Conservation (phyloP, 768 basidiomycete species). For the Serendipita sp. region DNA sequence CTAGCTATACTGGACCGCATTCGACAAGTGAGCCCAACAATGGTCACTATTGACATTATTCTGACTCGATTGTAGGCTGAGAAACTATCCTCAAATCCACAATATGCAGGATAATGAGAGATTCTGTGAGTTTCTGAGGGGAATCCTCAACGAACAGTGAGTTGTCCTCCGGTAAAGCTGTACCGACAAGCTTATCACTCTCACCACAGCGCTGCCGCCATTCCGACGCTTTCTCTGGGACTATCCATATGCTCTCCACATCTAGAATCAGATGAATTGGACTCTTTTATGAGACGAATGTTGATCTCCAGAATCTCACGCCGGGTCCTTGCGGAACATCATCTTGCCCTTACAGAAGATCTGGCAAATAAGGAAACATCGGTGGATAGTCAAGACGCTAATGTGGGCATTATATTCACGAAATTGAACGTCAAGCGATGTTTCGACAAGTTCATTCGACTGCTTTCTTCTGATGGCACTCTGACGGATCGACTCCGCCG, state of each 20-base stretch:
- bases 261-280: constrained; percentile 60
- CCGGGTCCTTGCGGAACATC: constrained; percentile 77
- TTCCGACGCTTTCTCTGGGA: constrained; percentile 68
- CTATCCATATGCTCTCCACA: constrained; percentile 71
- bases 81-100: constrained; percentile 55
- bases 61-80: constrained; percentile 32
- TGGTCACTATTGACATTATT: not conserved
- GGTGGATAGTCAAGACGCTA: constrained; percentile 16
- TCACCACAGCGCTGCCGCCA: constrained; percentile 44
- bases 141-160: constrained; percentile 61
- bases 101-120: constrained; percentile 56
- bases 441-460: not conserved
- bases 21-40: constrained; percentile 45
- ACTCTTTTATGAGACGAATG: constrained; percentile 84
- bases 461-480: not conserved
- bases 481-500: constrained; percentile 1
- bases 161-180: constrained; percentile 14
- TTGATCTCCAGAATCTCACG: constrained; percentile 78
- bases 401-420: constrained; percentile 78
- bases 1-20: constrained; percentile 71
- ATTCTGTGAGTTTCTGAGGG: constrained; percentile 58
- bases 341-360: constrained; percentile 60
- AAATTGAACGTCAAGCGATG: constrained; percentile 39
- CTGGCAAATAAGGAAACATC: constrained; percentile 21
- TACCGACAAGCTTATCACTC: not conserved